Evolutionary conservation across 495 filamentous ascomycete species (phyloP), one percentile per base, ranked within the genome.

Genomic region (Podospora fimiseda): DNA sequence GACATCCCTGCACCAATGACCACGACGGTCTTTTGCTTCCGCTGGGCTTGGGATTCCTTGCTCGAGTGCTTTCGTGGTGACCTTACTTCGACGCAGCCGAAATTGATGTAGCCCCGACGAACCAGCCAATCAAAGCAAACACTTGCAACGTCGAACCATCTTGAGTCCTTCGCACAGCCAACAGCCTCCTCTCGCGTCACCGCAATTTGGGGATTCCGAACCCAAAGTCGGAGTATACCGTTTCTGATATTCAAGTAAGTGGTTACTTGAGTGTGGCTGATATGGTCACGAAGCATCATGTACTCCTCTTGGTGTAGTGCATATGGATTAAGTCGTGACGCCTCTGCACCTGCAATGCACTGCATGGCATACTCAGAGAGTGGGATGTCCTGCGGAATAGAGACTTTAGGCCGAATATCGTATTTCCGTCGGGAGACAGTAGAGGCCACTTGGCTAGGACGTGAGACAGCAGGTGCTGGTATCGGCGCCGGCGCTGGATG

Each of bases 201-300:
- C 59, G 81, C 79, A 39, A 95, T 85, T 61, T 94, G 83, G 1
- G 93, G 89, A 67, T 99, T 96, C 55, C 84, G 80, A 9, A 87
- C 81, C 90, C 91, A 99, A 36, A 97, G 72, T 49, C 94, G 80
- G 22, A 99, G 71, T 56, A 97, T 95, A 3, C 90, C 90, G 68
- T 99, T 99, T 52, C 93, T 79, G 53, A 99, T 96, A 68, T 96
- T 96, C 24, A 99, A 70, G 66, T 97, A 99, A n/a, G 87, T 85
- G 9, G 93, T 95, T 50, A 97, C 89, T 62, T 99, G 92, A 27
- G 84, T 74, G 59, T 88, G 84, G 63, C 84, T 94, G 52, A 99
- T 81, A 66, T 93, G 82, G 36, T 87, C 74, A 51, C 86, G 80
- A 18, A 99, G 70, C 45, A 90, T 79, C 54, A 78, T 66, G 65